A percentile compares a stretch with the other conserved stretches of the same genome.
phyloP scores from a whole-genome alignment of 2,329 filamentous ascomycete species.

The Colletotrichum limetticola region DNA sequence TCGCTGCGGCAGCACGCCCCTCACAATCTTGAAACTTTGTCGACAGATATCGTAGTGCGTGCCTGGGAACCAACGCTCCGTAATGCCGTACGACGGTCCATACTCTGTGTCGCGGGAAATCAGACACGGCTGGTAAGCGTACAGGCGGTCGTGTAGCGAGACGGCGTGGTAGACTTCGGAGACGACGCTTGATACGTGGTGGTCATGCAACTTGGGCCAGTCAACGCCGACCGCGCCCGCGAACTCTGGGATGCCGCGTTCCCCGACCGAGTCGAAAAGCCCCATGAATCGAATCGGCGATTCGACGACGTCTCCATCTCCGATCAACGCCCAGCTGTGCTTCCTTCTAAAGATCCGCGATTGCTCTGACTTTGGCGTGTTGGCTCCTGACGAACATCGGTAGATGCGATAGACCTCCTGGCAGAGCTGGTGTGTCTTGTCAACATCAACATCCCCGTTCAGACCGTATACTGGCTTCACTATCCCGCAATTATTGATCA shows the following conservation, averaged over 20 bases:
- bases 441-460: conserved; percentile 15
- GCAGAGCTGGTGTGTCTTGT: conserved; percentile 31
- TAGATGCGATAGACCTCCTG: conserved; percentile 40
- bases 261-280: conserved; percentile 40
- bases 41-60: conserved; percentile 39
- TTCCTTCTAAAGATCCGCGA: conserved; percentile 33
- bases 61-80: conserved; percentile 39
- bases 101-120: conserved; percentile 28
- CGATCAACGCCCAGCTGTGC: conserved; percentile 30
- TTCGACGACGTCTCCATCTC: conserved; percentile 21
- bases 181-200: conserved; percentile 40
- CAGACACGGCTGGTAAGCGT: conserved; percentile 37
- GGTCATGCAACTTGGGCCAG: conserved; percentile 41
- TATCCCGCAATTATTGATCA: conserved; percentile 45
- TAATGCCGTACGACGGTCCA: conserved; percentile 31
- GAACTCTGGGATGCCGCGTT: conserved; percentile 37
- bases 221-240: conserved; percentile 37
- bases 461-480: conserved; percentile 27
- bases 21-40: conserved; percentile 37
- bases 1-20: conserved; percentile 7
- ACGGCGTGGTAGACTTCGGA: conserved; percentile 39
- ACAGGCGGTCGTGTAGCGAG: conserved; percentile 37
- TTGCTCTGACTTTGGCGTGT: conserved; percentile 34
- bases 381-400: conserved; percentile 34
- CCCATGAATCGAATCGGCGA: conserved; percentile 40